Percentiles rank a stretch among this genome's conserved stretches.
phyloP scores from a whole-genome alignment of 192 early-diverging fungal species.

The Dissophora globulifera region DNA sequence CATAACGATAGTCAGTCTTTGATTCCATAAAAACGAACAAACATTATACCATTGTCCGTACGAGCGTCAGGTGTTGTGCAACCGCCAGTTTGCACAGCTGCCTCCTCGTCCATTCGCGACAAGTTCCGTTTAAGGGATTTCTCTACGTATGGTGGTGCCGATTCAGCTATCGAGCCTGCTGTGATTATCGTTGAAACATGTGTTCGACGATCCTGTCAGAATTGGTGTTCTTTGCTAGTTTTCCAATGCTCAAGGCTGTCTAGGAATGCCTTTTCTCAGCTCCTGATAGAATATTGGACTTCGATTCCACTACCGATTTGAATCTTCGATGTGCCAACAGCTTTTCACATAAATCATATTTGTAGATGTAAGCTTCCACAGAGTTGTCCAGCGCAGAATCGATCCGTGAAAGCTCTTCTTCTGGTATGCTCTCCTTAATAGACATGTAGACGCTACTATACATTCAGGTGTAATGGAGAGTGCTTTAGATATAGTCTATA shows the following conservation, averaged over 20 bases:
- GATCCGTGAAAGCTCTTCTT: slow-evolving; percentile 20
- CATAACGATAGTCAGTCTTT: too few species aligned
- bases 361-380: slow-evolving; percentile 10
- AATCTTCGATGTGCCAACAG: slow-evolving; percentile 22
- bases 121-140: slow-evolving; percentile 18
- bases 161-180: slow-evolving; percentile 14
- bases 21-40: too few species aligned
- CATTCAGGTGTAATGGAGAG: too few species aligned
- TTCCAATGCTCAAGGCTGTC: slow-evolving; percentile 22
- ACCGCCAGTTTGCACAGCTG: too few species aligned
- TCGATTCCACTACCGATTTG: slow-evolving; percentile 15
- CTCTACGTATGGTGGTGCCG: slow-evolving; percentile 12
- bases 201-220: slow-evolving; percentile 31
- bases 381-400: slow-evolving; percentile 17
- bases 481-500: too few species aligned
- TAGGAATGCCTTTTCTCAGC: slow-evolving; percentile 14
- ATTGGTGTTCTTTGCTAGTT: slow-evolving; percentile 27
- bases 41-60: too few species aligned
- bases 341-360: slow-evolving; percentile 19
- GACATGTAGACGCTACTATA: slow-evolving; percentile 18
- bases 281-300: slow-evolving; percentile 13
- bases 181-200: slow-evolving; percentile 23
- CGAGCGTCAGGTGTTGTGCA: too few species aligned
- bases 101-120: slow-evolving; percentile 15
- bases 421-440: neutral